Base-by-base conservation (phyloP, 805 yeast genomes). In the Kodamaea laetipori region DNA sequence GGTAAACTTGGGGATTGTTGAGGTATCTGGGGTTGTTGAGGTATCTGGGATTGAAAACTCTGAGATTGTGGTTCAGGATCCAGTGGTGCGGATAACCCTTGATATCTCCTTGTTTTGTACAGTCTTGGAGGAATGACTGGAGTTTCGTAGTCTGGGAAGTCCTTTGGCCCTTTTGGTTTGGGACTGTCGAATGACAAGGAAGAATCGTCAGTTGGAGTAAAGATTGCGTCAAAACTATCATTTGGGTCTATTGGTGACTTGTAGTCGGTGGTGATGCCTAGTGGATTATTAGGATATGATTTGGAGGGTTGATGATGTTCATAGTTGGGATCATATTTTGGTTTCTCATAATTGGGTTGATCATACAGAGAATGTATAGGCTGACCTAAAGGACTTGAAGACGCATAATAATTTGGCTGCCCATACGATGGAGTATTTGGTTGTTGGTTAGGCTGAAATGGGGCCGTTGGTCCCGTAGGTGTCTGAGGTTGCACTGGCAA, bases 131-230 rank as follows among this genome's bases (percentile, higher is more conserved):
- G 23, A 9, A 27, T 18, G 44, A 43, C 15, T 17, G 47, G 23
- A 41, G 37, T 2, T 4, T 15, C 59, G 43, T 68, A 69, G 12
- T 64, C 67, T 4, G 71, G 67, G 16, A 70, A 50, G 33, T 60
- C 66, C 50, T 64, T 62, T 1, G 75, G 75, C 1, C 75, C 75
- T 59, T 58, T 67, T 1, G 69, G 74, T 33, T 60, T 60, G 12
- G 71, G 69, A 28, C 67, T 62, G 4, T 63, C 69, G 40, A 46
- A 49, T 13, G 63, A 58, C 27, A 51, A 34, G 28, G 53, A 51
- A 18, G 66, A 49, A 15, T 57, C 64, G 17, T 60, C 61, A n/a
- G 45, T 21, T 11, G 38, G 13, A n/a, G 17, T 35, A 18, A 35
- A 35, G 16, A 21, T 35, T 11, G 25, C 17, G 27, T 35, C 27